A percentile compares a stretch with the other conserved stretches of the same genome.
Evolutionary conservation across 1,284 basidiomycete species (phyloP).

Genomic region (Pyrrhoderma lamaoense): DNA sequence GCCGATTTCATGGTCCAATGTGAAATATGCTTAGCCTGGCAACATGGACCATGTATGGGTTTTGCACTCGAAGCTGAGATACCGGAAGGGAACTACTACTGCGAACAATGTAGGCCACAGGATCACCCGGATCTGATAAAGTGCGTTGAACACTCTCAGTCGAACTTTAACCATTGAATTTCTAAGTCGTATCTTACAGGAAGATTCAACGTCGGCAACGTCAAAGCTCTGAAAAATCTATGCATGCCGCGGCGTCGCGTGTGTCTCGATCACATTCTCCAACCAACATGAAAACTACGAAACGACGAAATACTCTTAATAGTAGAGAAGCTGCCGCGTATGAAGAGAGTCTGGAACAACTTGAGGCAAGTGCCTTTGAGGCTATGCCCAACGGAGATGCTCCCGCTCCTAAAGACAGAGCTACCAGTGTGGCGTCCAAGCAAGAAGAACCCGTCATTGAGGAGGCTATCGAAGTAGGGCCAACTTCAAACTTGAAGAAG

Average conservation of each 20-base stretch:
- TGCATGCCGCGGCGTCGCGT: slow-evolving; percentile 38
- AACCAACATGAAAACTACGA: slow-evolving; percentile 47
- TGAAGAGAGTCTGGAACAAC: slow-evolving; percentile 74
- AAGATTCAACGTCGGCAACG: slow-evolving; percentile 57
- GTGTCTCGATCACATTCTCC: slow-evolving; percentile 74
- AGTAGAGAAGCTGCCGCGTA: slow-evolving; percentile 85
- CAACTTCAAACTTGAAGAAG: slow-evolving; percentile 29
- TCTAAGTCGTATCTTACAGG: slow-evolving; percentile 31
- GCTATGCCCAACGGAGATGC: slow-evolving; percentile 32
- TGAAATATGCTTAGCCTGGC: slow-evolving; percentile 96
- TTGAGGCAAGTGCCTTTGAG: slow-evolving; percentile 66
- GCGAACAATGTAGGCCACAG: slow-evolving; percentile 90
- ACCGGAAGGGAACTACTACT: slow-evolving; percentile 81
- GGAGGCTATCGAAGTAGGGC: slow-evolving; percentile 26
- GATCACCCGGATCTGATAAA: slow-evolving; percentile 73
- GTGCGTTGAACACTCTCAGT: slow-evolving; percentile 35
- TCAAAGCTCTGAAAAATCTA: slow-evolving; percentile 54
- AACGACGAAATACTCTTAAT: slow-evolving; percentile 95
- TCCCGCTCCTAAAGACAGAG: slow-evolving; percentile 27
- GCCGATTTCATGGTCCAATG: slow-evolving; percentile 97
- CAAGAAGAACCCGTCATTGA: slow-evolving; percentile 40
- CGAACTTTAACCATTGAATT: no score
- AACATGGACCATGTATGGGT: slow-evolving; percentile 96
- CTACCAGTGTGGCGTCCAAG: slow-evolving; percentile 28
- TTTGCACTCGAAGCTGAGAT: slow-evolving; percentile 81